Percentiles rank a stretch among this genome's conserved stretches.
Conservation (phyloP, 371 early-diverging fungal genomes). For the Entomophthora muscae region DNA sequence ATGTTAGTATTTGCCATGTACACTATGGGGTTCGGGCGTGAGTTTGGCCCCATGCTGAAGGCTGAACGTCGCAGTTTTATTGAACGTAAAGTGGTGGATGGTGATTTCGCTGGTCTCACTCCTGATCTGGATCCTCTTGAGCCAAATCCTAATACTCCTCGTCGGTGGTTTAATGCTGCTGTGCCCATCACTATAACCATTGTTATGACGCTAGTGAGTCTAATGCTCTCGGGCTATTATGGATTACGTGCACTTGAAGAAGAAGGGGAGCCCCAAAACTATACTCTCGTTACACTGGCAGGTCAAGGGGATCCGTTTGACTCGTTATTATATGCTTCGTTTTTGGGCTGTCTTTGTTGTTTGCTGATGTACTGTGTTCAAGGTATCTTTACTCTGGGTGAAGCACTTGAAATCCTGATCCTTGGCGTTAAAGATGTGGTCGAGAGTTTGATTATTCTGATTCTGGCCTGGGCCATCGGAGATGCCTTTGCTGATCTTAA, state of each 20-base stretch:
- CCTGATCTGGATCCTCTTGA: neutral
- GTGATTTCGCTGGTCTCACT: neutral
- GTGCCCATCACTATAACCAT: constrained; percentile 5
- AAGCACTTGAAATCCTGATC: neutral
- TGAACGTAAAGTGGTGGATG: neutral
- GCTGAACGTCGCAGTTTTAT: constrained; percentile 7
- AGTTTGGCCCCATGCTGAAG: constrained; percentile 7
- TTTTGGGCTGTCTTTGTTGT: neutral
- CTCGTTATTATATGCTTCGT: constrained; percentile 6
- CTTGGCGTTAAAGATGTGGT: constrained; percentile 6
- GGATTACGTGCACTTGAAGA: neutral
- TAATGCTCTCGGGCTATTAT: constrained; percentile 5
- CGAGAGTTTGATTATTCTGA: constrained; percentile 4
- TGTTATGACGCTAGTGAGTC: constrained; percentile 1
- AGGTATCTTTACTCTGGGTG: neutral
- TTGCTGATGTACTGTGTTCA: neutral
- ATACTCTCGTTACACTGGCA: neutral
- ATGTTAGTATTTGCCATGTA: neutral
- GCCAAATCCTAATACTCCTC: neutral
- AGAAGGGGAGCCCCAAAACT: neutral
- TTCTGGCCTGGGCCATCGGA: constrained; percentile 8
- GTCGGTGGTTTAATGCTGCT: constrained; percentile 8
- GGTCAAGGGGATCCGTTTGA: constrained; percentile 8
- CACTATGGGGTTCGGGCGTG: neutral
- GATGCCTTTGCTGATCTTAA: constrained; percentile 2